These are phyloP conservation scores for Mycena floridula DNA, from an alignment of 768 basidiomycete species.

Conservation along the genomic window DNA sequence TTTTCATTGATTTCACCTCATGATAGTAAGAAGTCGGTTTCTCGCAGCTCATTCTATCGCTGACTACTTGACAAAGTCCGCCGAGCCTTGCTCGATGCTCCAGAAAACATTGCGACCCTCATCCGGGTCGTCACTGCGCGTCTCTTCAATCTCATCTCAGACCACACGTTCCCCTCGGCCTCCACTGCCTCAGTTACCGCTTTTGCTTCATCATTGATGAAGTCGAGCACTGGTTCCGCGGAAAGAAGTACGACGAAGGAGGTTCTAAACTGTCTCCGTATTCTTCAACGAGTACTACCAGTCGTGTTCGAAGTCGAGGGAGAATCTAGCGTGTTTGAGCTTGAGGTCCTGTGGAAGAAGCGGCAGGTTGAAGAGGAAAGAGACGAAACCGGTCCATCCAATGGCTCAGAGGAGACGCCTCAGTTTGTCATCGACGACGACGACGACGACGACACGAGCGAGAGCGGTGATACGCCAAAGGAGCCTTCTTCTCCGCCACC, in stretches of 20 bases:
- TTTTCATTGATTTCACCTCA: slow-evolving; percentile 84
- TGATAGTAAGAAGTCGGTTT: no score
- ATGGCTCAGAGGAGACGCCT: slow-evolving; percentile 22
- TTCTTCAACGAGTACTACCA: slow-evolving; percentile 84
- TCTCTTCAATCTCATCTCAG: slow-evolving; percentile 68
- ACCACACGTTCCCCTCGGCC: slow-evolving; percentile 73
- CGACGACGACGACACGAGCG: slow-evolving; percentile 52
- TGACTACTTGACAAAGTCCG: no score
- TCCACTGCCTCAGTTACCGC: slow-evolving; percentile 52
- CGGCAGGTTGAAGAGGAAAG: slow-evolving; percentile 39
- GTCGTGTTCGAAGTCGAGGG: slow-evolving; percentile 81
- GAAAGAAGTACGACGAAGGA: slow-evolving; percentile 76
- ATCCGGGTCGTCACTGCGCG: slow-evolving; percentile 63
- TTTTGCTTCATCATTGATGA: slow-evolving; percentile 68
- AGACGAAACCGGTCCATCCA: slow-evolving; percentile 9
- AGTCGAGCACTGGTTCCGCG: slow-evolving; percentile 37
- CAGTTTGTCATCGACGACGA: slow-evolving; percentile 93
- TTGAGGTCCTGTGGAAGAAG: slow-evolving; percentile 79
- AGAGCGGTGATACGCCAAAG: slow-evolving; percentile 27
- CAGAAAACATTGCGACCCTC: slow-evolving; percentile 82
- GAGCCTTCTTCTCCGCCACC: slow-evolving; percentile 9
- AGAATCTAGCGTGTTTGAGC: slow-evolving; percentile 67
- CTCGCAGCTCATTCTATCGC: no score
- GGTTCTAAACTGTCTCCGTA: slow-evolving; percentile 86
- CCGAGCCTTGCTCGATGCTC: slow-evolving; percentile 72